These are phyloP conservation scores for Tulasnella calospora DNA, from an alignment of 768 basidiomycete genomes.

Conservation along the genomic window DNA sequence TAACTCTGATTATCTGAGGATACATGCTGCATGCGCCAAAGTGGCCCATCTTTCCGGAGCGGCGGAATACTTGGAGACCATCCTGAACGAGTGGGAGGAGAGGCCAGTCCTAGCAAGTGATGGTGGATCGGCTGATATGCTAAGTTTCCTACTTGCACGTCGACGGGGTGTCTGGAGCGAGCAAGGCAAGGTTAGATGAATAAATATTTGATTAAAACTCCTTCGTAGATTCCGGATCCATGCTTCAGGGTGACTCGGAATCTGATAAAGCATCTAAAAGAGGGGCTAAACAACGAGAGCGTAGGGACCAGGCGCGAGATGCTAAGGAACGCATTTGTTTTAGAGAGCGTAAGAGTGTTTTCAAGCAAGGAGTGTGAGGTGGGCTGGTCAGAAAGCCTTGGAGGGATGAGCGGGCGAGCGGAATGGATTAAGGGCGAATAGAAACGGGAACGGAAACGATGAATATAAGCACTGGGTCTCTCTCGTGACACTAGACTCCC, in stretches of 20 bases:
- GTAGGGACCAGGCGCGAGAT: slow-evolving; percentile 47
- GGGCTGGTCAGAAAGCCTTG: not conserved
- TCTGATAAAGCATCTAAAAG: not conserved
- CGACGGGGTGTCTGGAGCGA: too few relatives aligned
- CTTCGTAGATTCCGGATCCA: slow-evolving; percentile 49
- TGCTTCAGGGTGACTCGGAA: slow-evolving; percentile 35
- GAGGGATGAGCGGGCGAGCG: not conserved
- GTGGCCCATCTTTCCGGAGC: too few relatives aligned
- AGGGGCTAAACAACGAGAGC: slow-evolving; percentile 20
- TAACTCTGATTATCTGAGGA: too few relatives aligned
- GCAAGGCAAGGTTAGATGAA: too few relatives aligned
- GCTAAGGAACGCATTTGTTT: slow-evolving; percentile 29
- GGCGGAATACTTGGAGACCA: too few relatives aligned
- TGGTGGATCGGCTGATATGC: too few relatives aligned
- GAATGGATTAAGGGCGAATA: not conserved
- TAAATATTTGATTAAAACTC: slow-evolving; percentile 30
- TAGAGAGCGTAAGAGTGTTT: not conserved
- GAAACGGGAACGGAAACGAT: not conserved
- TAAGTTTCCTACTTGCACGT: too few relatives aligned
- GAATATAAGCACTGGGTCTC: not conserved
- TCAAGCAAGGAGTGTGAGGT: not conserved
- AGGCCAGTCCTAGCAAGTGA: too few relatives aligned
- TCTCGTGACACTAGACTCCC: not conserved
- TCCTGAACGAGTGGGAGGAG: too few relatives aligned
- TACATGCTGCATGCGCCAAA: too few relatives aligned